These are phyloP conservation scores for Trichoderma erinaceum DNA, from an alignment of 495 filamentous ascomycete genomes.

Conservation along the genomic window DNA sequence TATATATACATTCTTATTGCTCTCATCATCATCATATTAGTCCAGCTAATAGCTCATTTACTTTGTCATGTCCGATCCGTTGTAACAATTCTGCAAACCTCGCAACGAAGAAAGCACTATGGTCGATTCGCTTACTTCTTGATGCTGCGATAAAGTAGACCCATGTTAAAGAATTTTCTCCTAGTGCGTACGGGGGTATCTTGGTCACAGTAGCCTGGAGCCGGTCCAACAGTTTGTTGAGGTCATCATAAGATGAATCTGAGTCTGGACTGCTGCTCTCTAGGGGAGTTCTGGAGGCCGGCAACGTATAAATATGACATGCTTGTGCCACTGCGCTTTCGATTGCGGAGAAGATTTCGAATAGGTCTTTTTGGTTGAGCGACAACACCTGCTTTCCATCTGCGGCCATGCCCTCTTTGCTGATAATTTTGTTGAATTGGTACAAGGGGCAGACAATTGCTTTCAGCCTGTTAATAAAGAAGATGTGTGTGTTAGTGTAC, in stretches of 20 bases:
- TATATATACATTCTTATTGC: neutral
- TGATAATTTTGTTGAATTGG: neutral
- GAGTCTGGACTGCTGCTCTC: neutral
- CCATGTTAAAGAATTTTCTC: constrained; percentile 9
- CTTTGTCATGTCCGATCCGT: constrained; percentile 3
- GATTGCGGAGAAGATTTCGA: neutral
- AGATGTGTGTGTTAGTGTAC: neutral
- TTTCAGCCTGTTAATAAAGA: neutral
- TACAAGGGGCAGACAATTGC: neutral
- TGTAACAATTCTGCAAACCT: neutral
- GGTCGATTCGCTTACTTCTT: neutral
- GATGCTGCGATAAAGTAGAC: neutral
- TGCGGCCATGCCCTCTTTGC: neutral
- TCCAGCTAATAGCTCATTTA: constrained; percentile 3
- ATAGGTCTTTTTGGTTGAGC: neutral
- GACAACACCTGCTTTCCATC: neutral
- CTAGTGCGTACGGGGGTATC: neutral
- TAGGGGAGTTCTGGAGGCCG: neutral
- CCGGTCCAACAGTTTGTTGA: neutral
- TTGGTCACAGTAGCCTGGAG: neutral
- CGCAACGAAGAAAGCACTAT: neutral
- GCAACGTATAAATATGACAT: neutral
- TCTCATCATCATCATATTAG: neutral
- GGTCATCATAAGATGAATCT: neutral
- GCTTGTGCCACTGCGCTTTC: constrained; percentile 2